Base-by-base conservation (phyloP, 768 basidiomycete species). In the Leccinum boreale region DNA sequence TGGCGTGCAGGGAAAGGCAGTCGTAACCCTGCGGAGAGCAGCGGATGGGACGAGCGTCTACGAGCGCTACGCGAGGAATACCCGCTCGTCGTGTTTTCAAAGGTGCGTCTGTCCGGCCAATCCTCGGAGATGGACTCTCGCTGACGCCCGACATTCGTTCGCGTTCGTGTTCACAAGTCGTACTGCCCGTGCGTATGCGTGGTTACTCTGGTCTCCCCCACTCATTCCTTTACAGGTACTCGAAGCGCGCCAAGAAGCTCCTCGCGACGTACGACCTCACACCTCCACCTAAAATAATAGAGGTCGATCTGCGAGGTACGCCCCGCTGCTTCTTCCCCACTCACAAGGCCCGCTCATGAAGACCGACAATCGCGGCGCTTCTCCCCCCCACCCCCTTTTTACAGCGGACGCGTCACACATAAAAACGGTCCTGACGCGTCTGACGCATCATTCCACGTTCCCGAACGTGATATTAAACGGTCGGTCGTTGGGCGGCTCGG, bases 81-180 rank as follows among this genome's bases (percentile, higher is more conserved):
- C 63, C 90, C 90, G 2, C 71, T 93, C 7, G 76, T 92, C 47
- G 84, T 93, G 12, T 92, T 93, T 65, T 92, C 90, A 78, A 93
- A 93, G 79, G 89, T 86, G 55, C 4, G 46, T 19, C 10, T n/a
- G 17, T 39, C 9, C 39, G n/a, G n/a, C 42, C 2, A 44, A 19
- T 44, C 19, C 42, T 19, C 11, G 42, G 42, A 44, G 4, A 44
- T 42, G 42, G 42, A 9, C 10, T 19, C 10, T 5, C 42, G 42
- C 42, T 42, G 4, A 42, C 4, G 29, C 29, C 28, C 28, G 28
- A 8, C 10, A 29, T 29, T 29, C 28, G 28, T 29, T 10, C 29
- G 29, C 11, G 29, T 4, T 31, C 29, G 31, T 4, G 29, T 33
- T 47, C 2, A 21, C 15, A 24, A 89, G 87, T 82, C 87, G 23